These are phyloP conservation scores for Lasiodiplodia sp. DNA, from an alignment of 2,329 filamentous ascomycete genomes.

Conservation along the genomic window DNA sequence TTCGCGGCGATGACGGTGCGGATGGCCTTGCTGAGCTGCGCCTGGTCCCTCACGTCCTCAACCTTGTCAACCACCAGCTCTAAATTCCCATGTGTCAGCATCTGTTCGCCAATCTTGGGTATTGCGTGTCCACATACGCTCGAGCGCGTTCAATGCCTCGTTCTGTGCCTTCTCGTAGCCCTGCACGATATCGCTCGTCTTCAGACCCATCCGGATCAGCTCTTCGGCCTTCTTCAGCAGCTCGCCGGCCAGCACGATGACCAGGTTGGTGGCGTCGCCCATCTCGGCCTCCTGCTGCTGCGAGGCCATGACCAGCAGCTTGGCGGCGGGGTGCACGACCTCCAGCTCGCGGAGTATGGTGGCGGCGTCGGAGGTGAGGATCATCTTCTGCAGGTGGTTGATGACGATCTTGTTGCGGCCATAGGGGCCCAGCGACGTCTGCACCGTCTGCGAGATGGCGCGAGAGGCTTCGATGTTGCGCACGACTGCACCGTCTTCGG, in stretches of 20 bases:
- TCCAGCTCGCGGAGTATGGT: conserved; percentile 98
- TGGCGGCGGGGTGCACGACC: conserved; percentile 96
- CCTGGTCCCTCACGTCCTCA: conserved; percentile 78
- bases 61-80: conserved; percentile 92
- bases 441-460: conserved; percentile 92
- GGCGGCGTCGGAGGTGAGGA: conserved; percentile 95
- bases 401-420: conserved; percentile 99
- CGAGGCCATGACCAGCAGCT: conserved; percentile 96
- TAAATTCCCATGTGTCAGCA: conserved; percentile 37
- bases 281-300: conserved; percentile 99
- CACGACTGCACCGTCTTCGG: conserved; percentile 97
- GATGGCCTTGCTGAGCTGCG: conserved; percentile 92
- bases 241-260: conserved; percentile 95
- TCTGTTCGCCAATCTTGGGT: not conserved
- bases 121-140: conserved; percentile 60
- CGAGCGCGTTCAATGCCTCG: conserved; percentile 83
- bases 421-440: conserved; percentile 95
- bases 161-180: conserved; percentile 96
- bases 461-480: conserved; percentile 99
- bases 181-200: conserved; percentile 95
- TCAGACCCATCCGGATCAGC: conserved; percentile 92
- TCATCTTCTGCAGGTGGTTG: conserved; percentile 99
- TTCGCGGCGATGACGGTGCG: conserved; percentile 96
- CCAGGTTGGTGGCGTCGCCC: conserved; percentile 97
- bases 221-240: conserved; percentile 97